Percentiles rank a stretch among this genome's conserved stretches.
phyloP scores from a whole-genome alignment of 2,329 filamentous ascomycete species.

The Aspergillus bombycis region DNA sequence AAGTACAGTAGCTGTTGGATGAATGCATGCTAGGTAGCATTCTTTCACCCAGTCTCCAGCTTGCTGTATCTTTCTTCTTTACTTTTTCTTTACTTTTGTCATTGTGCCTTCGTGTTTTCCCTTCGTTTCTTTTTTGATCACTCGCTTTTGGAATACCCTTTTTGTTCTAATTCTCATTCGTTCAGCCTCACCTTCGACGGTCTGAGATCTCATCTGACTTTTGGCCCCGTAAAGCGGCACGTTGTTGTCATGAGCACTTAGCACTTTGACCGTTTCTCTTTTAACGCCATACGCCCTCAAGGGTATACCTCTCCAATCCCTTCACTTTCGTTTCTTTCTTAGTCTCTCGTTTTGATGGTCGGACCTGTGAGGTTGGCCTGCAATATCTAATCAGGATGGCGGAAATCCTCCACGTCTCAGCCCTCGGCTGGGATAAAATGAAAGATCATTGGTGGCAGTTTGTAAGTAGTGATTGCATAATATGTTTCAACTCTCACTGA shows the following conservation, averaged over 20 bases:
- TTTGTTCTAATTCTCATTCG: conserved; percentile 1
- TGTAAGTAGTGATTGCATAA: conserved; percentile 31
- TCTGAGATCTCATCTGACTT: background rate
- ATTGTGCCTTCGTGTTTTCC: background rate
- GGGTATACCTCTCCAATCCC: conserved; percentile 4
- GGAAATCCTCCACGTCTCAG: conserved; percentile 31
- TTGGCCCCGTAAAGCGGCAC: conserved; percentile 6
- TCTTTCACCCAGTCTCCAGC: conserved; percentile 4
- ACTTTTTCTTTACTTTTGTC: background rate
- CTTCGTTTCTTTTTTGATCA: background rate
- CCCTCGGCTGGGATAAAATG: conserved; percentile 42
- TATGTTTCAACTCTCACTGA: background rate
- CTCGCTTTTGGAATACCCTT: background rate
- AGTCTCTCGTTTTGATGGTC: conserved; percentile 17
- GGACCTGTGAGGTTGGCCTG: conserved; percentile 7
- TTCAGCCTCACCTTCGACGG: background rate
- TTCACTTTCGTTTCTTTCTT: conserved; percentile 3
- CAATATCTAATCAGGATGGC: conserved; percentile 31
- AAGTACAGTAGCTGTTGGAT: background rate
- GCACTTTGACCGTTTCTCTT: background rate
- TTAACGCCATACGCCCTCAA: conserved; percentile 3
- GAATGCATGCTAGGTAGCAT: conserved; percentile 6
- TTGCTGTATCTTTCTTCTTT: conserved; percentile 5
- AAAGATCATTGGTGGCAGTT: conserved; percentile 48
- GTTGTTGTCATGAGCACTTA: conserved; percentile 7